Evolutionary conservation across 148 eudicot genomes (phyloP).

Genomic region (Arbutus unedo): DNA sequence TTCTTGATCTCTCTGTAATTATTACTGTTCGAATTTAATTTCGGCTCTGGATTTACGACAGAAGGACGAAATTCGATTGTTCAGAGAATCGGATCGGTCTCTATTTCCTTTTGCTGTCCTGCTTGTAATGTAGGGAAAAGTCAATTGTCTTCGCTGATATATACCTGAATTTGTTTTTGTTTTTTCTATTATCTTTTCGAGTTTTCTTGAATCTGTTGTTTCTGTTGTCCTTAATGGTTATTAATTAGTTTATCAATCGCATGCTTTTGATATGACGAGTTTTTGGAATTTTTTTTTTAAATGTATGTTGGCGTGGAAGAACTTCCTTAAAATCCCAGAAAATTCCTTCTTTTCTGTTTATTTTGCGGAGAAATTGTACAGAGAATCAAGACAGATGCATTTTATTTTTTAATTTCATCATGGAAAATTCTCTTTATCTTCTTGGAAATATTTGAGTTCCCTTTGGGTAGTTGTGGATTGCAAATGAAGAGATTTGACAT

Average conservation of each 20-base stretch:
- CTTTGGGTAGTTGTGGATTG: background rate
- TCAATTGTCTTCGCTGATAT: background rate
- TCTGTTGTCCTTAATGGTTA: too few species aligned
- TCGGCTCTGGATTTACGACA: background rate
- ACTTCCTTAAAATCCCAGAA: background rate
- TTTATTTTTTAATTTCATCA: background rate
- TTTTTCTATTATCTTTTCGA: too few species aligned
- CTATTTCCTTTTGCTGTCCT: too few species aligned
- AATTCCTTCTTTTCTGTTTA: background rate
- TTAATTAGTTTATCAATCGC: too few species aligned
- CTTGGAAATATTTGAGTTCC: background rate
- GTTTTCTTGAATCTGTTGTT: too few species aligned
- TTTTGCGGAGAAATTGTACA: background rate
- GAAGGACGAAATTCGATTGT: too few species aligned
- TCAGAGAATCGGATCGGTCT: too few species aligned
- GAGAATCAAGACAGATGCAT: background rate
- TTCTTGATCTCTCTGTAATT: conserved; percentile 3
- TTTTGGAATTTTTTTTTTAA: too few species aligned
- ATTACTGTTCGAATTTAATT: background rate
- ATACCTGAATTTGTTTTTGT: background rate
- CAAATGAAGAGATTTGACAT: background rate
- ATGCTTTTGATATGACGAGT: too few species aligned
- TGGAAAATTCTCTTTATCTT: background rate
- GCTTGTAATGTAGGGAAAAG: too few species aligned
- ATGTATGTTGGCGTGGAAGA: background rate